These are phyloP conservation scores for Pichia sp. DNA, from an alignment of 1,139 yeast genomes.

Conservation along the genomic window DNA sequence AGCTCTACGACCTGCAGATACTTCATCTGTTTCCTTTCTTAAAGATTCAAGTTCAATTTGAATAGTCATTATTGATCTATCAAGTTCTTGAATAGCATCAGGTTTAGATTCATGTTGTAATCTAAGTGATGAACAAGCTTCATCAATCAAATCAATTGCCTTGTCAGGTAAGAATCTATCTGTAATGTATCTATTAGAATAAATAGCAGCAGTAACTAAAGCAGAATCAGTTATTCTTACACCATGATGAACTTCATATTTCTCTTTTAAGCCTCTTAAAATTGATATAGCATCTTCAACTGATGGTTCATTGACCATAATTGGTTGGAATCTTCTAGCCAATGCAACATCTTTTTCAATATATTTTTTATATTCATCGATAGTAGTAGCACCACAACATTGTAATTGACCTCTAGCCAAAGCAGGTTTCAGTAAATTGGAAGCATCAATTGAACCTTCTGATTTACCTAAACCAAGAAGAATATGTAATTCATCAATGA, in stretches of 20 bases:
- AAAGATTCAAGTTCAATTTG: constrained; percentile 91
- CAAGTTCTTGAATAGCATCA: constrained; percentile 84
- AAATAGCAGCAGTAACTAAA: constrained; percentile 85
- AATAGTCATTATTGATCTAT: constrained; percentile 85
- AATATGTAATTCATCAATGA: constrained; percentile 89
- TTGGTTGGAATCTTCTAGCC: constrained; percentile 92
- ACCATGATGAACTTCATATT: constrained; percentile 96
- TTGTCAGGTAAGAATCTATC: constrained; percentile 92
- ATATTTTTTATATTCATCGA: constrained; percentile 85
- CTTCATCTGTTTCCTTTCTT: constrained; percentile 82
- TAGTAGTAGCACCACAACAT: constrained; percentile 96
- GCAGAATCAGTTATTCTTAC: constrained; percentile 94
- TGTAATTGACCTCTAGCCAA: constrained; percentile 89
- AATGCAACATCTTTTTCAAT: constrained; percentile 96
- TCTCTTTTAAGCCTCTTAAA: constrained; percentile 85
- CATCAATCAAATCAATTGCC: constrained; percentile 93
- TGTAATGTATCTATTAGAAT: constrained; percentile 84
- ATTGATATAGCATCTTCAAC: constrained; percentile 90
- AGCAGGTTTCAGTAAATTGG: constrained; percentile 87
- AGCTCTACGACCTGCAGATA: constrained; percentile 66
- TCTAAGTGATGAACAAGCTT: constrained; percentile 91
- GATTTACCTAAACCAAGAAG: constrained; percentile 89
- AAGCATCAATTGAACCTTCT: constrained; percentile 94
- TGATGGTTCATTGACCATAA: constrained; percentile 79
- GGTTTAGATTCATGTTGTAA: constrained; percentile 96